Conservation (phyloP, 2,329 filamentous ascomycete species). For the Fusarium decemcellulare region DNA sequence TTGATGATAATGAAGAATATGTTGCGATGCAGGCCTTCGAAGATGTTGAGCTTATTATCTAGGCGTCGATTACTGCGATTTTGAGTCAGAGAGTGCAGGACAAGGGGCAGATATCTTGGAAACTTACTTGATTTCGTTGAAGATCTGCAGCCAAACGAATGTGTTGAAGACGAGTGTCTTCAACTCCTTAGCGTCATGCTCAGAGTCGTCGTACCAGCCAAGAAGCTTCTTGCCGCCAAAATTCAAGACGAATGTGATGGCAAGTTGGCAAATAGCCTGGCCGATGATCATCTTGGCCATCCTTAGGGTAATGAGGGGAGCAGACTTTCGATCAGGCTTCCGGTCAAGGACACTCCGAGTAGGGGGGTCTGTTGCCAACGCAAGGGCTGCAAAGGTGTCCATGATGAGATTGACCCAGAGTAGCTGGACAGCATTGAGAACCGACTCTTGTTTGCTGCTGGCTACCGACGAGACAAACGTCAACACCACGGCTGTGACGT, state of each 20-base stretch:
- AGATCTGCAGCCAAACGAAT: conserved; percentile 82
- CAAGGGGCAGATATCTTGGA: conserved; percentile 72
- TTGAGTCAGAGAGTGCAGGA: conserved; percentile 74
- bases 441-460: conserved; percentile 63
- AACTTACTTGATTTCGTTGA: conserved; percentile 74
- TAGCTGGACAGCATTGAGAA: conserved; percentile 72
- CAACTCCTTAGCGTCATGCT: conserved; percentile 53
- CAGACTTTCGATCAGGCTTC: conserved; percentile 71
- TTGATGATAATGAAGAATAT: conserved; percentile 88
- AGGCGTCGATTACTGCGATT: conserved; percentile 68
- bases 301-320: conserved; percentile 78
- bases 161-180: conserved; percentile 78
- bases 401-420: conserved; percentile 77
- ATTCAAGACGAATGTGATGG: conserved; percentile 71
- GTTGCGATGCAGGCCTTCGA: conserved; percentile 84
- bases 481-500: conserved; percentile 72
- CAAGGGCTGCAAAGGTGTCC: conserved; percentile 75
- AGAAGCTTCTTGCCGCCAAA: conserved; percentile 72
- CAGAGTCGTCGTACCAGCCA: conserved; percentile 52
- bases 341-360: conserved; percentile 71
- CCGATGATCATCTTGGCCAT: conserved; percentile 78
- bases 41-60: conserved; percentile 90
- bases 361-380: conserved; percentile 75
- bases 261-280: conserved; percentile 72
- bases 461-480: conserved; percentile 72